Evolutionary conservation across 2,329 filamentous ascomycete genomes (phyloP), one percentile per base, ranked within the genome.

Genomic region (Clarireedia monteithiana): DNA sequence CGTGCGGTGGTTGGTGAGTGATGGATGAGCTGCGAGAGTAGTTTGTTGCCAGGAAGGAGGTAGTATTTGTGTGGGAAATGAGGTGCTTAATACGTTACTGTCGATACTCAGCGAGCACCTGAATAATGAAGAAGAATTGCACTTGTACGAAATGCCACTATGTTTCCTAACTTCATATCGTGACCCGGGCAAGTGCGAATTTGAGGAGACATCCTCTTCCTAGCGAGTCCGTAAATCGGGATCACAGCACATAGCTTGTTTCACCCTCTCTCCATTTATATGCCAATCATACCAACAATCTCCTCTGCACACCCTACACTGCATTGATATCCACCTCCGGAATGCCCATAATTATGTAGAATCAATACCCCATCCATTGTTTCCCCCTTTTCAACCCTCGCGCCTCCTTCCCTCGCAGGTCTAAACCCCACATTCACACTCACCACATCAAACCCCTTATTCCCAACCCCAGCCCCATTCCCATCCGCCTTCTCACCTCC

Each of bases 271-370:
- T 10, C 14, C 3, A 42, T 3, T n/a, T n/a, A 20, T 42, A n/a
- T 42, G 6, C n/a, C 20, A 40, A 60, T n/a, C 40, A 64, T 47
- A 9, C 40, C 39, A 30, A 63, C 50, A 9, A 67, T 61, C 47
- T 66, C 63, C 46, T 59, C 64, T 24, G 64, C 63, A 50, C 62
- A 62, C 5, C 66, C 66, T 56, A 67, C 49, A 45, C 64, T 66
- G 48, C 60, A 61, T 50, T 68, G 66, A 64, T 68, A 74, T 50
- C 75, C 75, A 47, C 69, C 74, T 2, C 74, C 74, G 36, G 69
- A 71, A 70, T 77, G 73, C 7, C 75, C 75, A 70, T 77, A 77
- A 50, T 70, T 67, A 70, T 77, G 75, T 40, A 76, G 67, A 3
- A 76, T 65, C 53, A 60, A 63, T 60, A 60, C 59, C 2, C 61